Evolutionary conservation across 148 eudicot genomes (phyloP).

Genomic region (Fagopyrum tataricum): DNA sequence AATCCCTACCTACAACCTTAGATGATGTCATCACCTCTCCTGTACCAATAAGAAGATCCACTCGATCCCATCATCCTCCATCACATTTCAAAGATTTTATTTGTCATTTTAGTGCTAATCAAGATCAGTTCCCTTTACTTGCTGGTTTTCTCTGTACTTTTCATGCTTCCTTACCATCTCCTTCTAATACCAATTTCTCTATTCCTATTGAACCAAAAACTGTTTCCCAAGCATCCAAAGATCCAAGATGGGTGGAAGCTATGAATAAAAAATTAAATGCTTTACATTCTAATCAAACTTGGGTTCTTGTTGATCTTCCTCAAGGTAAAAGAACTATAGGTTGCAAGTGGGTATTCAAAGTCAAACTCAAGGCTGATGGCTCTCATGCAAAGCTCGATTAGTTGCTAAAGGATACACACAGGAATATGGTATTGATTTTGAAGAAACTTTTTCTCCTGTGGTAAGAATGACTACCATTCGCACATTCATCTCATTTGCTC

Average conservation of each 20-base stretch:
- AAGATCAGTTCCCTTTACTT: too few species aligned
- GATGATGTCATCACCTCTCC: too few species aligned
- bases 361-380: background rate
- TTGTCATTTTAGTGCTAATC: too few species aligned
- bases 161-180: too few species aligned
- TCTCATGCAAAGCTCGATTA: background rate
- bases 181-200: background rate
- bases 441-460: background rate
- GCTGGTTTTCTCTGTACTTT: too few species aligned
- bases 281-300: too few species aligned
- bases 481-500: background rate
- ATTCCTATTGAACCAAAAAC: background rate
- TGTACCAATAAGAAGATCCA: too few species aligned
- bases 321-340: background rate
- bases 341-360: background rate
- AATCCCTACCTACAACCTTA: too few species aligned
- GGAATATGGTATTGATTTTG: background rate
- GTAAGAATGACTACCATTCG: background rate
- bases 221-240: background rate
- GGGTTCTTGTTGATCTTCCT: background rate
- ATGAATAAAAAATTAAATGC: background rate
- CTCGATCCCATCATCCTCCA: too few species aligned
- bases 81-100: too few species aligned
- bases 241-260: background rate
- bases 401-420: background rate